phyloP scores from a whole-genome alignment of 139 green algal genomes.

The Chlamydomonas incerta region DNA sequence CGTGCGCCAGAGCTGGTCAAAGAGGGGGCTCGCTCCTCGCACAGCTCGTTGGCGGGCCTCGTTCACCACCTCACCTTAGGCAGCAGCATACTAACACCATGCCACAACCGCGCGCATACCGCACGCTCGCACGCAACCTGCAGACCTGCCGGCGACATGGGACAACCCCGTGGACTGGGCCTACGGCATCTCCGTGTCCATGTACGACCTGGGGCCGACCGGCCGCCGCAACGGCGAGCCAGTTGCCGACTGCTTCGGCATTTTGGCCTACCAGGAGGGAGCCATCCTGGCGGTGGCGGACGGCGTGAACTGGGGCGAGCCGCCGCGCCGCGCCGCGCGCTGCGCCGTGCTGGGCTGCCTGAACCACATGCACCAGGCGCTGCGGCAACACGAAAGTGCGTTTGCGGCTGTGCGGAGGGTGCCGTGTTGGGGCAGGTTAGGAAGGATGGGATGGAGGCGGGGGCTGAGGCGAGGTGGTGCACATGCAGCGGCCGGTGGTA shows the following conservation, averaged over 20 bases:
- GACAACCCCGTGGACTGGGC: slow-evolving; percentile 33
- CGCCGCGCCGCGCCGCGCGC: slow-evolving; percentile 44
- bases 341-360: slow-evolving; percentile 53
- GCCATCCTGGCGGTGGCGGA: slow-evolving; percentile 55
- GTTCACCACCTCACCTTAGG: too few relatives aligned
- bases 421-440: background rate
- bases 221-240: slow-evolving; percentile 56
- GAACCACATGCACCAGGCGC: slow-evolving; percentile 49
- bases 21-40: too few relatives aligned
- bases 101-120: background rate
- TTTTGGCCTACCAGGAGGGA: slow-evolving; percentile 38
- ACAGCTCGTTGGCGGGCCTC: too few relatives aligned
- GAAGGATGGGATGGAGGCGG: too few relatives aligned
- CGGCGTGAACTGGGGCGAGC: slow-evolving; percentile 62
- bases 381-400: slow-evolving; percentile 32
- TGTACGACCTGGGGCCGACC: slow-evolving; percentile 58
- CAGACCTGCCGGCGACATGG: slow-evolving; percentile 29
- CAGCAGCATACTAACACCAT: background rate
- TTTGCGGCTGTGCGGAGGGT: background rate
- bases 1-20: too few relatives aligned
- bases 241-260: slow-evolving; percentile 60
- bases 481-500: too few relatives aligned
- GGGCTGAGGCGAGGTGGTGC: too few relatives aligned
- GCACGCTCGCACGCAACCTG: background rate
- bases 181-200: slow-evolving; percentile 51